Conservation (phyloP, 2,329 filamentous ascomycete species). For the Arthrinium phaeospermum region DNA sequence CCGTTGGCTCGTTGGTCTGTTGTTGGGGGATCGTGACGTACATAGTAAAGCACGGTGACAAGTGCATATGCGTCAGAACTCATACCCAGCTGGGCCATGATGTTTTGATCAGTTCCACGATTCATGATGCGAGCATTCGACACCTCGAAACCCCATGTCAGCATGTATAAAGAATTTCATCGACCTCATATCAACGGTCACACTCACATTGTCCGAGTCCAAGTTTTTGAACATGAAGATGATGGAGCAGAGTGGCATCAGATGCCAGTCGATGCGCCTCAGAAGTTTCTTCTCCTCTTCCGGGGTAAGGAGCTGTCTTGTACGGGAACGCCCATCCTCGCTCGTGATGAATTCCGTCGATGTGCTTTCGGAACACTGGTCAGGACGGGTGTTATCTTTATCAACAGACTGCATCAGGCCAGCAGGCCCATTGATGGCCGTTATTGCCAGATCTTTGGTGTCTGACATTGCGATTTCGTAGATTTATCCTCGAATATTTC, state of each 20-base stretch:
- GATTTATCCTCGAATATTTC: not conserved
- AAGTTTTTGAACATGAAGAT: conserved; percentile 49
- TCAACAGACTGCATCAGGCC: too few species aligned
- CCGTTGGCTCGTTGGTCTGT: too few species aligned
- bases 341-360: too few species aligned
- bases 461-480: not conserved
- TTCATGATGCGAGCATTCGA: conserved; percentile 41
- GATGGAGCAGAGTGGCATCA: conserved; percentile 48
- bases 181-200: not conserved
- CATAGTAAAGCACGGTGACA: conserved; percentile 46
- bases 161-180: not conserved
- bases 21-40: not conserved
- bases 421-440: too few species aligned
- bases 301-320: conserved; percentile 34
- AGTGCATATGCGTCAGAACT: conserved; percentile 48
- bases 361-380: not conserved
- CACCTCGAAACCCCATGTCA: not conserved
- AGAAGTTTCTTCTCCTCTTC: conserved; percentile 52
- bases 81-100: conserved; percentile 47
- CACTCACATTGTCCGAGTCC: conserved; percentile 43
- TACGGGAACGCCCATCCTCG: not conserved
- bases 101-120: conserved; percentile 45
- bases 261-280: conserved; percentile 47
- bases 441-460: not conserved
- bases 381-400: too few species aligned